Evolutionary conservation across 306 rosid genomes (phyloP).

Genomic region (Gillenia trifoliata): DNA sequence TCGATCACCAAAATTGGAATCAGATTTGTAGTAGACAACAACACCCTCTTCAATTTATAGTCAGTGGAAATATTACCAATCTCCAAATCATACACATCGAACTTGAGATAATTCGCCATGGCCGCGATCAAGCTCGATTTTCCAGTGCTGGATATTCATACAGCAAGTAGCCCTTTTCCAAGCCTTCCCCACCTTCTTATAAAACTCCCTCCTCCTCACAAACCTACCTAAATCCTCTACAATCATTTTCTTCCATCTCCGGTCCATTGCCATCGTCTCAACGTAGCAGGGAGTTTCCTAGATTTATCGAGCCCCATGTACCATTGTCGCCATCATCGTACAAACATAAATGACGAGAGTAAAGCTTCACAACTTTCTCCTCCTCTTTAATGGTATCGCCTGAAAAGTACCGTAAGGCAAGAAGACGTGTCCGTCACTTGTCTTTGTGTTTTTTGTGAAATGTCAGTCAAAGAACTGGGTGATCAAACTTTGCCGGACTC

Average conservation of each 20-base stretch:
- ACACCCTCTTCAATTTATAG: constrained; percentile 15
- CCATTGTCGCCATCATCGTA: not conserved
- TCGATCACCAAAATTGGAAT: constrained; percentile 43
- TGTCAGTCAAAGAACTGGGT: constrained; percentile 3
- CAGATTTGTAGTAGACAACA: constrained; percentile 29
- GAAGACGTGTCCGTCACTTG: constrained; percentile 15
- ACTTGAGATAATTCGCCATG: constrained; percentile 47
- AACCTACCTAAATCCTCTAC: constrained; percentile 32
- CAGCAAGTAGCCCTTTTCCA: constrained; percentile 49
- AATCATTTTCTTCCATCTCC: constrained; percentile 13
- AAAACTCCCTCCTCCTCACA: constrained; percentile 27
- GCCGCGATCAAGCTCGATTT: constrained; percentile 44
- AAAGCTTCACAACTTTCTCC: constrained; percentile 28
- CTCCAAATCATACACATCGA: constrained; percentile 38
- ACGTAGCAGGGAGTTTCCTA: constrained; percentile 39
- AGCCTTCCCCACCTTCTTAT: constrained; percentile 39
- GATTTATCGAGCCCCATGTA: constrained; percentile 26
- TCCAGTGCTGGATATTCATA: constrained; percentile 41
- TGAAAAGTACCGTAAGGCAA: too few relatives aligned
- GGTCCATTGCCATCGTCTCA: constrained; percentile 38
- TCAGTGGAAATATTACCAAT: constrained; percentile 17
- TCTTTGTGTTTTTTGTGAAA: constrained; percentile 23
- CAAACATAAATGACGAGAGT: not conserved
- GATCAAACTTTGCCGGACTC: not conserved
- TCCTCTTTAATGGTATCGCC: constrained; percentile 19